These are phyloP conservation scores for Amorphotheca resinae DNA, from an alignment of 495 filamentous ascomycete genomes.

Conservation along the genomic window DNA sequence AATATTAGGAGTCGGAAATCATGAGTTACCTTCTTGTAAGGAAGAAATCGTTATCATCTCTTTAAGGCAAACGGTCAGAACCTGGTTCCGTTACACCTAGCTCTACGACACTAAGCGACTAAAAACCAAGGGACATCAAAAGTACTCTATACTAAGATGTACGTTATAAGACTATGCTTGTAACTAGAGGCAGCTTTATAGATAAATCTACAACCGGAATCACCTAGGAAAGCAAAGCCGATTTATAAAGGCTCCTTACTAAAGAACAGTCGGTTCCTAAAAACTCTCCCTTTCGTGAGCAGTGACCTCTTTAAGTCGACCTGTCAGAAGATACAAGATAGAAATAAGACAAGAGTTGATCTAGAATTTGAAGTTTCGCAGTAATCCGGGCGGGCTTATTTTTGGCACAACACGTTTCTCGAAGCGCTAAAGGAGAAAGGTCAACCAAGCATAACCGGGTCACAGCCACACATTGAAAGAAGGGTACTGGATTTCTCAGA, in stretches of 20 bases:
- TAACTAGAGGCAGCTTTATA: constrained; percentile 31
- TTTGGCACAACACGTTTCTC: no score
- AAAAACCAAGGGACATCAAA: constrained; percentile 26
- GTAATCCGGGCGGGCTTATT: no score
- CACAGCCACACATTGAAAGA: no score
- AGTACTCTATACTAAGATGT: constrained; percentile 28
- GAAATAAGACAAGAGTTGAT: constrained; percentile 28
- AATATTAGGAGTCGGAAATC: background rate
- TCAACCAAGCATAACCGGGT: no score
- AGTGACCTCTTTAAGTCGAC: constrained; percentile 23
- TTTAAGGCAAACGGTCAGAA: constrained; percentile 26
- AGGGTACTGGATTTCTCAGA: no score
- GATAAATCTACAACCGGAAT: constrained; percentile 22
- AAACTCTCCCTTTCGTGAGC: constrained; percentile 27
- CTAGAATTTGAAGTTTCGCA: no score
- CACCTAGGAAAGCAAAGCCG: constrained; percentile 16
- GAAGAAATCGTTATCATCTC: constrained; percentile 24
- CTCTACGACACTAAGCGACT: constrained; percentile 27
- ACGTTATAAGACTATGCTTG: constrained; percentile 24
- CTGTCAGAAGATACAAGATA: constrained; percentile 22
- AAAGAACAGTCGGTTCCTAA: constrained; percentile 22
- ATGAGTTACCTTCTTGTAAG: constrained; percentile 23
- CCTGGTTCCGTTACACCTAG: constrained; percentile 18
- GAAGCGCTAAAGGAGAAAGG: no score
- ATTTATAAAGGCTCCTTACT: constrained; percentile 23